Conservation (phyloP, 2,329 filamentous ascomycete genomes). For the Karstenula rhodostoma region DNA sequence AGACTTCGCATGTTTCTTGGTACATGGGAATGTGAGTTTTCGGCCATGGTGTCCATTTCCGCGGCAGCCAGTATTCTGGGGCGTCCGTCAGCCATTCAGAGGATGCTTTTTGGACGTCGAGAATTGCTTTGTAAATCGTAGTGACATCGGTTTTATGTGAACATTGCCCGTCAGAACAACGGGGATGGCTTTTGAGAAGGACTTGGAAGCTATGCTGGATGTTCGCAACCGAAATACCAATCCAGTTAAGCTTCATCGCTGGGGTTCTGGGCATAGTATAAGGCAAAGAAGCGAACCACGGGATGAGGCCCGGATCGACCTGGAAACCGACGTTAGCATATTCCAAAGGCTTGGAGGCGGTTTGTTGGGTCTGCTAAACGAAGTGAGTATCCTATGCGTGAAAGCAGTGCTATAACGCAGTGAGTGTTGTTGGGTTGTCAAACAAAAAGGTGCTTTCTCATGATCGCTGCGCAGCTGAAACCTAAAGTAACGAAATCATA, state of each 20-base stretch:
- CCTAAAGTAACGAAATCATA: not conserved
- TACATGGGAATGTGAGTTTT: not conserved
- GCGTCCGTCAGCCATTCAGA: not conserved
- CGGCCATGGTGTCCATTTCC: not conserved
- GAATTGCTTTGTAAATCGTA: not conserved
- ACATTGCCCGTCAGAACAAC: not conserved
- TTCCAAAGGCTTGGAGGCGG: not conserved
- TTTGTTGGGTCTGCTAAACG: not conserved
- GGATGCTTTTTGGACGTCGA: not conserved
- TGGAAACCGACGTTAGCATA: not conserved
- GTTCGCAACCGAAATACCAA: conserved; percentile 2
- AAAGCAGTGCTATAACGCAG: too few relatives aligned
- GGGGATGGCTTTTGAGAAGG: not conserved
- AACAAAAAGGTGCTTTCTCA: not conserved
- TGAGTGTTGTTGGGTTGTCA: too few relatives aligned
- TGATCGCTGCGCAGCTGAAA: not conserved
- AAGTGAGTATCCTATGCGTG: not conserved
- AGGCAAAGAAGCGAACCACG: conserved; percentile 3
- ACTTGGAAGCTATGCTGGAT: conserved; percentile 4
- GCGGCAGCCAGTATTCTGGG: conserved; percentile 3
- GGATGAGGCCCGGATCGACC: conserved; percentile 4
- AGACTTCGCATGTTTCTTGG: conserved; percentile 4
- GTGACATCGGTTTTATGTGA: not conserved
- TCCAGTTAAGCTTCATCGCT: conserved; percentile 3
- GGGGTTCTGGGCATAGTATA: not conserved